Evolutionary conservation across 805 yeast genomes (phyloP), one percentile per base, ranked within the genome.

Genomic region (Candida taoyuanica): DNA sequence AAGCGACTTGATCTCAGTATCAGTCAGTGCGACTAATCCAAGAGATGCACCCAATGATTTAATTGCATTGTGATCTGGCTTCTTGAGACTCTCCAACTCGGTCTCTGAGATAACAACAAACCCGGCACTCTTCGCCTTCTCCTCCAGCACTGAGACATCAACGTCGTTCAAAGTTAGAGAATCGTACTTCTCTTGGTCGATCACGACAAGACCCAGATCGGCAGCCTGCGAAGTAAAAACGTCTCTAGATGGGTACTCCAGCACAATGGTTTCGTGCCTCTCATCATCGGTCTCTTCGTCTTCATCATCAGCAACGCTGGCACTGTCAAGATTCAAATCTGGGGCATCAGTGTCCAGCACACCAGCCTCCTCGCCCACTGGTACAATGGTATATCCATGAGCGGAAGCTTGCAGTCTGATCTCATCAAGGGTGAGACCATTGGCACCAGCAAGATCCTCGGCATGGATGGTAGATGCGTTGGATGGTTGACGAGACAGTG

Each of bases 381-480:
- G 52, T 14, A 42, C 41, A 12, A 53, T 18, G 1, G 31, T 28
- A 31, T 36, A 49, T 6, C 57, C 58, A 17, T 40, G 29, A n/a
- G 31, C 26, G 3, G 39, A 20, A 3, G 58, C 58, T 19, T 43
- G 48, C 1, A 34, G 33, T 32, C 46, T 40, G 20, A 52, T 20
- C 34, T 52, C 51, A 15, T 52, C 55, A 9, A 43, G 36, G 2
- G 44, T 37, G 5, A 44, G 36, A 7, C 37, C 40, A 16, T 26
- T 33, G 9, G 24, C 28, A 9, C 7, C n/a, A 17, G 23, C 21
- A 5, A 12, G 16, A 5, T 41, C 43, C 12, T 18, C 31, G 3
- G 48, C 53, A 25, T 48, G 40, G 11, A 52, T 47, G 2, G 58
- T 52, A 2, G 58, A 53, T 5, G 53, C 46, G 32, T 48, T 48